Base-by-base conservation (phyloP, 768 basidiomycete genomes). In the Mrakia gelida region DNA sequence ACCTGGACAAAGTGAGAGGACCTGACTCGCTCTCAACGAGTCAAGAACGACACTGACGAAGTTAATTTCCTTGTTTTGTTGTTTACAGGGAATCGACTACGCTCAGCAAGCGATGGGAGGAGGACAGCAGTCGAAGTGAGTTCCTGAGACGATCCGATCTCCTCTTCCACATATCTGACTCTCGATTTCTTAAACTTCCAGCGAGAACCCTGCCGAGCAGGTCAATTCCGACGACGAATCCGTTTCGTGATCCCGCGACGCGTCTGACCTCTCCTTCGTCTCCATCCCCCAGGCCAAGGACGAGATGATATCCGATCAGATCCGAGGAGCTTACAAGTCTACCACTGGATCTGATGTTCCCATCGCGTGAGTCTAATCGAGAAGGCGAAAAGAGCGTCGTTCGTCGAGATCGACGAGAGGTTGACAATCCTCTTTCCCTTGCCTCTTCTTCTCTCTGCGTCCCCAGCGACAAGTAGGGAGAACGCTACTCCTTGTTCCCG, bases 251-350 rank as follows among this genome's bases (percentile, higher is more conserved):
- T 21, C 13, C 63, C 23, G 32, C 63, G 63, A 65, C 32, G 38
- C 38, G 38, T 38, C 8, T 38, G 38, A 38, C 38, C 38, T 38
- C 38, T 8, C 38, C 38, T 38, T 38, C 38, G 4, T 38, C 38
- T 38, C 52, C 16, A 2, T 54, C 13, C 16, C 21, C 8, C 63
- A 65, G 32, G 63, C 63, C 3, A 32, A 65, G 32, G 63, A 65
- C 18, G 63, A 65, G 30, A 65, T 65, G 63, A 65, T 65, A 21
- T 32, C 63, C 3, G 63, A 65, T 65, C 30, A 65, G 63, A 65
- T 65, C 63, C 63, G 63, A 71, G 71, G 52, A 23, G 71, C 52
- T 13, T 45, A 71, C 71, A 71, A 45, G 71, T 54, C 71, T 26
- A 18, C 41, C 10, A 71, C 52, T 9, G 71, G 52, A 5, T 49